Evolutionary conservation across 1,139 yeast species (phyloP).

Genomic region (Suhomyces yuchorum): DNA sequence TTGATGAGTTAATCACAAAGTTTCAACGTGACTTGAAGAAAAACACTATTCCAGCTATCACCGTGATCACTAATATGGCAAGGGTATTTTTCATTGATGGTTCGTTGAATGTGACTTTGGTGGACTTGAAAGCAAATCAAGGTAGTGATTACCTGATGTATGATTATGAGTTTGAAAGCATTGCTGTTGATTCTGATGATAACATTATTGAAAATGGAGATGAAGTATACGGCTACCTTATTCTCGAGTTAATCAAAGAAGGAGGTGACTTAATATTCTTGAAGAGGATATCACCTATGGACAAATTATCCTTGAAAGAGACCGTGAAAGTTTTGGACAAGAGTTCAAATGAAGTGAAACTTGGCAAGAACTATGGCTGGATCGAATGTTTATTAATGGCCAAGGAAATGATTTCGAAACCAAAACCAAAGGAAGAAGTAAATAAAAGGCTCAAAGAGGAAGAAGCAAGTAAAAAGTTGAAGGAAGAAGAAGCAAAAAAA

Average conservation of each 20-base stretch:
- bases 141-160: conserved; percentile 71
- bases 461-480: not conserved
- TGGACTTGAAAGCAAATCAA: conserved; percentile 52
- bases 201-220: conserved; percentile 25
- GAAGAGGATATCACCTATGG: conserved; percentile 37
- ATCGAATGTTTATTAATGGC: conserved; percentile 49
- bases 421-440: conserved; percentile 18
- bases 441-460: not conserved
- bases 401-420: conserved; percentile 38
- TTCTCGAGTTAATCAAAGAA: conserved; percentile 60
- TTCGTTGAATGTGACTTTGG: conserved; percentile 40
- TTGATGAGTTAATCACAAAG: conserved; percentile 45
- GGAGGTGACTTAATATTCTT: conserved; percentile 63
- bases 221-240: conserved; percentile 58
- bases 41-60: conserved; percentile 41
- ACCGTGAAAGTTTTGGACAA: conserved; percentile 43
- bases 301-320: conserved; percentile 26
- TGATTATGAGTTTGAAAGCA: conserved; percentile 66
- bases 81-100: conserved; percentile 47
- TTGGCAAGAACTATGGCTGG: conserved; percentile 48
- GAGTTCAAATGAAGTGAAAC: conserved; percentile 33
- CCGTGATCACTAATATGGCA: conserved; percentile 53
- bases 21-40: conserved; percentile 38
- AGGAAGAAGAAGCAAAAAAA: conserved; percentile 8
- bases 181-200: conserved; percentile 43